Conservation (phyloP, 805 yeast species). For the Nakazawaea wyomingensis region DNA sequence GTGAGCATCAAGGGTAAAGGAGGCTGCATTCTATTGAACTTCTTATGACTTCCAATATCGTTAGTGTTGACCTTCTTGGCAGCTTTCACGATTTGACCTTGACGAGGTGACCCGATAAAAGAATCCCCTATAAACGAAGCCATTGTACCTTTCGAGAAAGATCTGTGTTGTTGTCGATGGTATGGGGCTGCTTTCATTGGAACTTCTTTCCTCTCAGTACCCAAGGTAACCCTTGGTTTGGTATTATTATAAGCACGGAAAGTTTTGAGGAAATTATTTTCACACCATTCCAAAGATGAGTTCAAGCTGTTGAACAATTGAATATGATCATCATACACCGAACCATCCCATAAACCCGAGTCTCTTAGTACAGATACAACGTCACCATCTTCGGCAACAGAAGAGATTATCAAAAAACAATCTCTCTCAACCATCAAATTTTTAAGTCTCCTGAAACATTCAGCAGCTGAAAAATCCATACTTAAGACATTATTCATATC, state of each 20-base stretch:
- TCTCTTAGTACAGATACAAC: constrained; percentile 71
- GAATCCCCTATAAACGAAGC: constrained; percentile 8
- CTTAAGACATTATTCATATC: constrained; percentile 80
- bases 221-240: constrained; percentile 15
- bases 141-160: constrained; percentile 5
- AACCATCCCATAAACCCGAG: constrained; percentile 69
- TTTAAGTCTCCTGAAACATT: constrained; percentile 84
- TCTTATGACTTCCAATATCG: constrained; percentile 24
- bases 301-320: constrained; percentile 76
- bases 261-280: constrained; percentile 73
- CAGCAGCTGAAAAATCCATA: constrained; percentile 93
- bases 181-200: not conserved
- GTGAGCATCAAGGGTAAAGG: constrained; percentile 65
- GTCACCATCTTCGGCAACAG: constrained; percentile 62
- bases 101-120: constrained; percentile 46
- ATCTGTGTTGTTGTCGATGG: not conserved
- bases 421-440: constrained; percentile 66
- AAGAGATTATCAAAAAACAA: constrained; percentile 71
- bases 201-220: constrained; percentile 1
- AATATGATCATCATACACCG: constrained; percentile 40
- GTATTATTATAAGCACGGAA: constrained; percentile 40
- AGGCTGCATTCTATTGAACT: constrained; percentile 17
- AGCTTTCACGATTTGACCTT: constrained; percentile 46
- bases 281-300: constrained; percentile 94
- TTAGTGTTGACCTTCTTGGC: constrained; percentile 41